These are phyloP conservation scores for Thermothelomyces thermophilus DNA, from an alignment of 2,329 filamentous ascomycete genomes.

Conservation along the genomic window DNA sequence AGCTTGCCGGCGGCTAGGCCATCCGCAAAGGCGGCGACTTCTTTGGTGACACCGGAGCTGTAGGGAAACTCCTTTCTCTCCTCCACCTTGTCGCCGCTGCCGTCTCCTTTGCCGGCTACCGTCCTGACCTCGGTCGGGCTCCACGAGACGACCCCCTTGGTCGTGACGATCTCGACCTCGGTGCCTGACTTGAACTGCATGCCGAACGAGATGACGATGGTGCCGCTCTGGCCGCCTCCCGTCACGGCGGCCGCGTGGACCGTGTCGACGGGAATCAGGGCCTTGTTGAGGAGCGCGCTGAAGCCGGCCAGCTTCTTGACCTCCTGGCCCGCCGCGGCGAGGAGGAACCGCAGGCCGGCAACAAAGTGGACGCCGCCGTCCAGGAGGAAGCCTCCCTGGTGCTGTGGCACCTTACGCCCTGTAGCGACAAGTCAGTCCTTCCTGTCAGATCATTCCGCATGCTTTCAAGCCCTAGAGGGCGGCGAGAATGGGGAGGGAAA, in stretches of 20 bases:
- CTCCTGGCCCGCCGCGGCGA: constrained; percentile 41
- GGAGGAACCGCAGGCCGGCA: constrained; percentile 54
- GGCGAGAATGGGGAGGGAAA: not conserved
- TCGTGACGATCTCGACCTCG: constrained; percentile 27
- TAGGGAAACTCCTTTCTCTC: constrained; percentile 20
- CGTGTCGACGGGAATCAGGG: constrained; percentile 61
- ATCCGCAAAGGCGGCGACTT: constrained; percentile 28
- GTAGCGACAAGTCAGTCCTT: not conserved
- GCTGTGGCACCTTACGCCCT: constrained; percentile 61
- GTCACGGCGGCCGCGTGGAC: constrained; percentile 46
- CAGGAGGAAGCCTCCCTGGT: constrained; percentile 71
- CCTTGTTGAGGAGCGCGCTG: constrained; percentile 45
- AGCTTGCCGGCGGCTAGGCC: constrained; percentile 23
- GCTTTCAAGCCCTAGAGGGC: no score
- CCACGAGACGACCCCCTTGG: constrained; percentile 27
- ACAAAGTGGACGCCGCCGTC: constrained; percentile 70
- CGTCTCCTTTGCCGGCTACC: constrained; percentile 6
- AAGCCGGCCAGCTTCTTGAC: constrained; percentile 47
- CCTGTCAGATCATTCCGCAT: no score
- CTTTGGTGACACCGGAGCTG: constrained; percentile 26
- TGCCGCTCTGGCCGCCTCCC: constrained; percentile 23
- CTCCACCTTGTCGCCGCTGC: constrained; percentile 15
- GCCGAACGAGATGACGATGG: constrained; percentile 27
- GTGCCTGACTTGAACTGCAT: constrained; percentile 28
- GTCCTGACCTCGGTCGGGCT: constrained; percentile 21